phyloP scores from a whole-genome alignment of 78 protist genomes.

The Polysphondylium violaceum region DNA sequence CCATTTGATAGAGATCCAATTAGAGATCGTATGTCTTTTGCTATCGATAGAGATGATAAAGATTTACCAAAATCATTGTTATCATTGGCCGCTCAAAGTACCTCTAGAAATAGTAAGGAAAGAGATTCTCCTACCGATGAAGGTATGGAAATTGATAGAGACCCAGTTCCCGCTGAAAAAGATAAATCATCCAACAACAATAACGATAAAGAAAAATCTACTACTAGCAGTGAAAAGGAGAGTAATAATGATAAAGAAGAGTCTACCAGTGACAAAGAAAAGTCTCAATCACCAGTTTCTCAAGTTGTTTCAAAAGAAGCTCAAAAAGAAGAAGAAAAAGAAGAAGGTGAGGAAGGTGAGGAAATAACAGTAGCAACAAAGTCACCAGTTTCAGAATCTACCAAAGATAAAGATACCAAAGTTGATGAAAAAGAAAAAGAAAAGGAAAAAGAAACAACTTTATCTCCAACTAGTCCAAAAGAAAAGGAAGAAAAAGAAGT shows the following conservation, averaged over 20 bases:
- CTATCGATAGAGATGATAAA: neutral
- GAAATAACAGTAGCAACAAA: constrained; percentile 9
- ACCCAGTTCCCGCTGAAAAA: neutral
- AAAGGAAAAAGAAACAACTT: constrained; percentile 5
- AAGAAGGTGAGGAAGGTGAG: neutral
- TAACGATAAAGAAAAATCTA: neutral
- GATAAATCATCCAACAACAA: neutral
- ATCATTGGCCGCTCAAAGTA: no score
- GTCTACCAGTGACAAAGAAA: neutral
- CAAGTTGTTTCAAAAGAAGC: neutral
- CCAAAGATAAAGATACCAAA: neutral
- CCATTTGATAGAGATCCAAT: neutral
- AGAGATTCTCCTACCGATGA: no score
- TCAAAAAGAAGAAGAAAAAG: neutral
- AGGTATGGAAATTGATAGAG: neutral
- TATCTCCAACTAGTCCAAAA: neutral
- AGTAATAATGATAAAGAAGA: neutral
- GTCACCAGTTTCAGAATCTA: neutral
- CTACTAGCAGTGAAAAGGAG: neutral
- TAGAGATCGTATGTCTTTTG: neutral
- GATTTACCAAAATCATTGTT: no score
- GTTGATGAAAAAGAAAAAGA: neutral
- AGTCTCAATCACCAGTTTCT: constrained; percentile 8
- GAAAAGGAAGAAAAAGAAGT: neutral
- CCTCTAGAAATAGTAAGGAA: no score